Evolutionary conservation across 768 basidiomycete genomes (phyloP).

Genomic region (Heimioporus sp.): DNA sequence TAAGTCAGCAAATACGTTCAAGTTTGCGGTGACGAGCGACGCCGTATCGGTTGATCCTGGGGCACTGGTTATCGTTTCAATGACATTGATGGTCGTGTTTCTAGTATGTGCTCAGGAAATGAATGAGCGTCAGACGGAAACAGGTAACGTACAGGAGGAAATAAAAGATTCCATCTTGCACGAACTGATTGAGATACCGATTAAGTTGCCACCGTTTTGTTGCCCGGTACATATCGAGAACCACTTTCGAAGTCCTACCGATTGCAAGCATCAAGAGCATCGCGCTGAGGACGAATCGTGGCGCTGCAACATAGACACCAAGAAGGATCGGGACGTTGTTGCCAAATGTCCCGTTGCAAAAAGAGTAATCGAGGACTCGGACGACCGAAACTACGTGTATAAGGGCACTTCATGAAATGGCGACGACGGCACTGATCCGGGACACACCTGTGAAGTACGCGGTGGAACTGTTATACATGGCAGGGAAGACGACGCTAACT

Average conservation of each 20-base stretch:
- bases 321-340: not conserved
- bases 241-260: not conserved
- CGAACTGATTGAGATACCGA: slow-evolving; percentile 2
- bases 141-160: slow-evolving; percentile 11
- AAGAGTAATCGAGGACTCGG: not conserved
- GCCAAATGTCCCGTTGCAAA: not conserved
- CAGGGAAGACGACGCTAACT: not conserved
- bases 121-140: not conserved
- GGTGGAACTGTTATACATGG: not conserved
- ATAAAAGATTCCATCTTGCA: slow-evolving; percentile 11
- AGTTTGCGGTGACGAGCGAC: not conserved
- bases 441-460: slow-evolving; percentile 2
- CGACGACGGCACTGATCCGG: not conserved
- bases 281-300: slow-evolving; percentile 1
- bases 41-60: no score
- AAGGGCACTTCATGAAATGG: not conserved
- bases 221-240: slow-evolving; percentile 2
- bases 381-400: not conserved
- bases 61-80: no score
- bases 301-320: not conserved
- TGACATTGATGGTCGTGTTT: not conserved
- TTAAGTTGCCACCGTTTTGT: slow-evolving; percentile 8
- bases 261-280: slow-evolving; percentile 5
- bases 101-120: not conserved
- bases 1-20: no score